Conservation (phyloP, 1,284 basidiomycete species). For the Coniferiporia weirii region DNA sequence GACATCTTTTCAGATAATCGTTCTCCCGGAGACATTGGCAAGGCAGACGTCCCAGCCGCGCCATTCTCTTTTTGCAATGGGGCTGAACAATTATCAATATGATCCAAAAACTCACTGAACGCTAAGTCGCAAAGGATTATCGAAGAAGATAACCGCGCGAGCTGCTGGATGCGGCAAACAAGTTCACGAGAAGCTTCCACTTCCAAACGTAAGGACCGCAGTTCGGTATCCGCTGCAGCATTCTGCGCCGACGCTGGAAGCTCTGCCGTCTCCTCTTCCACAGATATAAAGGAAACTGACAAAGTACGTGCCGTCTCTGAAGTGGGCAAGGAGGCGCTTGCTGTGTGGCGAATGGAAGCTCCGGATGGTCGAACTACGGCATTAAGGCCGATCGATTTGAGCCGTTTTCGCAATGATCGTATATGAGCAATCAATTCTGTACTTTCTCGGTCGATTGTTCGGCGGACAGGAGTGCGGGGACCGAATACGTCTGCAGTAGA, state of each 20-base stretch:
- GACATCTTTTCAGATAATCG: slow-evolving; percentile 56
- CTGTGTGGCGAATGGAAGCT: slow-evolving; percentile 22
- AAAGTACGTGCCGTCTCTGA: slow-evolving; percentile 41
- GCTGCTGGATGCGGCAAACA: slow-evolving; percentile 44
- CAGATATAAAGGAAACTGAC: slow-evolving; percentile 38
- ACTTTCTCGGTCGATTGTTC: slow-evolving; percentile 3
- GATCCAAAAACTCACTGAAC: slow-evolving; percentile 75
- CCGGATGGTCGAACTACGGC: slow-evolving; percentile 30
- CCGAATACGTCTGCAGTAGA: slow-evolving; percentile 13
- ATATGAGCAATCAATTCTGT: slow-evolving; percentile 12
- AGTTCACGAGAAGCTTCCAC: slow-evolving; percentile 44
- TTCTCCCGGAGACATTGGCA: slow-evolving; percentile 48
- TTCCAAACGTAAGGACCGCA: slow-evolving; percentile 56
- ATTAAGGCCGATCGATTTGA: slow-evolving; percentile 39
- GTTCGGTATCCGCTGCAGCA: slow-evolving; percentile 44
- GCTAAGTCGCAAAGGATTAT: slow-evolving; percentile 61
- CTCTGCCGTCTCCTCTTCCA: slow-evolving; percentile 41
- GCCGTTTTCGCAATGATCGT: slow-evolving; percentile 15
- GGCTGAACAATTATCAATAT: slow-evolving; percentile 71
- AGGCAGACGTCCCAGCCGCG: background rate
- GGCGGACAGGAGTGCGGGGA: slow-evolving; percentile 2
- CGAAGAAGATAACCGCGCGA: slow-evolving; percentile 46
- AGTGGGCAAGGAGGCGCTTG: slow-evolving; percentile 47
- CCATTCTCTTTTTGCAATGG: background rate
- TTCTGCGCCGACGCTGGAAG: slow-evolving; percentile 43